phyloP scores from a whole-genome alignment of 441 rosid species.

The Oxalis stricta region DNA sequence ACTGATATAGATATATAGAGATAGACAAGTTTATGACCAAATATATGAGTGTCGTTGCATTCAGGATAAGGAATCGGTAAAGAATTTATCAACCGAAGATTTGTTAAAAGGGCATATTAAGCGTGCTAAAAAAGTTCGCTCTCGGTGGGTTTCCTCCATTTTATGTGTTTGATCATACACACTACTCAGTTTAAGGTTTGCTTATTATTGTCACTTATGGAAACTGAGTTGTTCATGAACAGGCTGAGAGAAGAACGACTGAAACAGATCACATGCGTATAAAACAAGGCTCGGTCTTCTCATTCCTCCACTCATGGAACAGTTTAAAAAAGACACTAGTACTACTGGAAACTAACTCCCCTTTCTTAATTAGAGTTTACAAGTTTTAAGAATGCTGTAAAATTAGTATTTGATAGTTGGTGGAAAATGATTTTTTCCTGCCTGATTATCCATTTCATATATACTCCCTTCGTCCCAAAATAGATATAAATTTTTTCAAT shows the following conservation, averaged over 20 bases:
- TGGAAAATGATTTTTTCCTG: too few species aligned
- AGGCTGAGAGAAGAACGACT: slow-evolving; percentile 55
- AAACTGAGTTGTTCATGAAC: too few species aligned
- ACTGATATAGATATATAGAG: too few species aligned
- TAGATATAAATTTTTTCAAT: too few species aligned
- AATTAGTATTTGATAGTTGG: too few species aligned
- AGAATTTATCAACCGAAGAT: slow-evolving; percentile 42
- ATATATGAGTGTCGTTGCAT: slow-evolving; percentile 1
- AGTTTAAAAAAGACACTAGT: slow-evolving; percentile 38
- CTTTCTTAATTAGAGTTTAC: neutral
- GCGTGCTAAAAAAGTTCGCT: slow-evolving; percentile 69
- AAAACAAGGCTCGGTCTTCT: slow-evolving; percentile 72
- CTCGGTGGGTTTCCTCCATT: slow-evolving; percentile 31
- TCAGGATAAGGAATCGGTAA: slow-evolving; percentile 51
- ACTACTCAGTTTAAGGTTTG: neutral
- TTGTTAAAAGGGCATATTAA: slow-evolving; percentile 56
- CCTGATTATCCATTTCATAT: too few species aligned
- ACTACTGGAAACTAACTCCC: slow-evolving; percentile 24
- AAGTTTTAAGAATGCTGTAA: too few species aligned
- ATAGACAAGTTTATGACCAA: too few species aligned
- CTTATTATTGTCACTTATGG: too few species aligned
- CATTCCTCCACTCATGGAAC: slow-evolving; percentile 65
- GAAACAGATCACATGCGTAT: slow-evolving; percentile 68
- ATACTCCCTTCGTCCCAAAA: too few species aligned
- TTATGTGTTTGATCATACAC: neutral